Evolutionary conservation across 169 alveolate genomes (phyloP), one percentile per base, ranked within the genome.

Genomic region (Cryptosporidium xiaoi): DNA sequence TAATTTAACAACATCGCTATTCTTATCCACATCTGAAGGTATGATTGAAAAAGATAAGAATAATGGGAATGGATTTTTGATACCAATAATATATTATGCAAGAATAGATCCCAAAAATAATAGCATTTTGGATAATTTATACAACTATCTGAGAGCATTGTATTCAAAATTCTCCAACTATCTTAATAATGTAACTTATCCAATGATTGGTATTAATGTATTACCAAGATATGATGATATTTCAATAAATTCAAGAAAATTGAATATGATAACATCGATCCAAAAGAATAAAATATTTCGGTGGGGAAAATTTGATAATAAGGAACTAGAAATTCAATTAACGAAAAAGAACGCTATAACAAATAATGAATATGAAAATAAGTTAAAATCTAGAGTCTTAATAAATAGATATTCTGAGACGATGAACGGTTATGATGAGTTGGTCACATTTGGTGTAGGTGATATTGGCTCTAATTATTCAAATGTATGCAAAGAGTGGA

Each of bases 171-270:
- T 77, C 10, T 77, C 87, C 29, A 33, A 36, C 1, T 46, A 40
- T 18, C 24, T 77, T n/a, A 77, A 77, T 77, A 50, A 64, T 24
- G 13, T 58, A 15, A 48, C 31, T 60, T 56, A 20, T 60, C 87
- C 87, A 60, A 12, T 62, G 36, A 34, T 77, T 18, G 87, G 87
- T 1, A 77, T 77, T 5, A 77, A 77, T 44, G 18, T 77, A 44
- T n/a, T 77, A 13, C 71, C 87, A 77, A 77, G 24, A 77, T 77
- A 77, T 77, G 87, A 77, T 44, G 71, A 56, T 29, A 24, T 46
- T 27, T 58, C 64, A 13, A 60, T 77, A 60, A 77, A 60, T 27
- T 77, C 71, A 6, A 77, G 51, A 77, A 77, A 62, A 60, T 3
- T 77, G 13, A 34, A 77, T 5, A 27, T 77, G 46, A 33, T 77